Percentiles rank a stretch among this genome's conserved stretches.
Evolutionary conservation across 352 stramenopile genomes (phyloP).

Genomic region (Globisporangium okanoganense): DNA sequence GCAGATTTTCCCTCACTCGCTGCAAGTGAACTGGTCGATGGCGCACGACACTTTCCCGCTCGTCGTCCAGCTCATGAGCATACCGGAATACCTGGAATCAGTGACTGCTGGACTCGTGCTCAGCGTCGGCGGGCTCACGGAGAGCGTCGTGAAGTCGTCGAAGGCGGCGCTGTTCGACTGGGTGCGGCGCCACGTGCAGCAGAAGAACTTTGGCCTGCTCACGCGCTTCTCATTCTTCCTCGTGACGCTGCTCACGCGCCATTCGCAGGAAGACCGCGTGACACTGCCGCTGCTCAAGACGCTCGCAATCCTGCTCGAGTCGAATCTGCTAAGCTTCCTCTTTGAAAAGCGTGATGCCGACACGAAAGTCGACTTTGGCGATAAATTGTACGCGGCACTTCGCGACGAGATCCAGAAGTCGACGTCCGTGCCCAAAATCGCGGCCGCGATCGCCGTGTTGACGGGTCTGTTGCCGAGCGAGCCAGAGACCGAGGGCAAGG

Average conservation of each 20-base stretch:
- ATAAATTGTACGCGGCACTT: conserved; percentile 53
- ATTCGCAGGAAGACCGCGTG: conserved; percentile 75
- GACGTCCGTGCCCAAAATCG: conserved; percentile 60
- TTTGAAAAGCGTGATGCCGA: conserved; percentile 37
- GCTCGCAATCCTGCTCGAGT: conserved; percentile 67
- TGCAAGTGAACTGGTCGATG: conserved; percentile 77
- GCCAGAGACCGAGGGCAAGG: conserved; percentile 41
- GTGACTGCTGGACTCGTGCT: conserved; percentile 90
- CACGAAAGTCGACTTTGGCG: conserved; percentile 40
- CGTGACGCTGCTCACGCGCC: conserved; percentile 52
- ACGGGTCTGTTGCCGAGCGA: conserved; percentile 71
- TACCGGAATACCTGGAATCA: conserved; percentile 82
- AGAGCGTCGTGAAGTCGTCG: conserved; percentile 90
- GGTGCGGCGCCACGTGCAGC: conserved; percentile 40
- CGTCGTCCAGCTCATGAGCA: conserved; percentile 80
- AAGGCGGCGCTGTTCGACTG: conserved; percentile 61
- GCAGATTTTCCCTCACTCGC: conserved; percentile 45
- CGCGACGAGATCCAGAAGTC: conserved; percentile 67
- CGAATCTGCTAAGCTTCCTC: conserved; percentile 54
- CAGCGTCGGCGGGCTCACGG: conserved; percentile 94
- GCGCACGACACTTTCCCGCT: conserved; percentile 90
- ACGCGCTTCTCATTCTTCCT: conserved; percentile 67
- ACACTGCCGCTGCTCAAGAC: conserved; percentile 88
- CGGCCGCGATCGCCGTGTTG: conserved; percentile 63
- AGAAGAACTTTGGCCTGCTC: conserved; percentile 62